Percentiles rank a stretch among this genome's conserved stretches.
Conservation (phyloP, 2,329 filamentous ascomycete species). For the Fusarium falciforme region DNA sequence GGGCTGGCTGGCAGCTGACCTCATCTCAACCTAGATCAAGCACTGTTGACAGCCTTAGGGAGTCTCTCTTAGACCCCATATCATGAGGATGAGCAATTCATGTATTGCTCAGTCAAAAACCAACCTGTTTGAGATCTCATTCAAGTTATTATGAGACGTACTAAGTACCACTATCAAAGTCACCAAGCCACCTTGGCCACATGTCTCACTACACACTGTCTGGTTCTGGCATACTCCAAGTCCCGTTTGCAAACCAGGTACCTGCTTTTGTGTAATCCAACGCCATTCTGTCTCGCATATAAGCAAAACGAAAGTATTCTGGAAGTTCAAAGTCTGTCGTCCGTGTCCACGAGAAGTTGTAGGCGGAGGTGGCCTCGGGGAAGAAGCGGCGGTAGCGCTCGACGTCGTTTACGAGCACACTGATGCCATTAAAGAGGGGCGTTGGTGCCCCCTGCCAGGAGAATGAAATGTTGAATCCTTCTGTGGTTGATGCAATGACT, state of each 20-base stretch:
- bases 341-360: background rate
- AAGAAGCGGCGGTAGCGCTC: background rate
- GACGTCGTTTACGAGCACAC: background rate
- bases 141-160: background rate
- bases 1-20: no score
- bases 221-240: background rate
- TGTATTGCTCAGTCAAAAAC: background rate
- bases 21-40: background rate
- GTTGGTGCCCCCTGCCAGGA: background rate
- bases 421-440: background rate
- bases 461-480: background rate
- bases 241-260: background rate
- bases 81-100: background rate
- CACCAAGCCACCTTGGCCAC: background rate
- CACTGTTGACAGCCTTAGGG: background rate
- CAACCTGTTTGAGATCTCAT: background rate
- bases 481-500: background rate
- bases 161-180: background rate
- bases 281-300: background rate
- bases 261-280: background rate
- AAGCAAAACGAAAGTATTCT: background rate
- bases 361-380: background rate
- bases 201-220: background rate
- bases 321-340: background rate
- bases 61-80: background rate